Evolutionary conservation across 305 asterid species (phyloP), one percentile per base, ranked within the genome.

Genomic region (Solanum hybrid): DNA sequence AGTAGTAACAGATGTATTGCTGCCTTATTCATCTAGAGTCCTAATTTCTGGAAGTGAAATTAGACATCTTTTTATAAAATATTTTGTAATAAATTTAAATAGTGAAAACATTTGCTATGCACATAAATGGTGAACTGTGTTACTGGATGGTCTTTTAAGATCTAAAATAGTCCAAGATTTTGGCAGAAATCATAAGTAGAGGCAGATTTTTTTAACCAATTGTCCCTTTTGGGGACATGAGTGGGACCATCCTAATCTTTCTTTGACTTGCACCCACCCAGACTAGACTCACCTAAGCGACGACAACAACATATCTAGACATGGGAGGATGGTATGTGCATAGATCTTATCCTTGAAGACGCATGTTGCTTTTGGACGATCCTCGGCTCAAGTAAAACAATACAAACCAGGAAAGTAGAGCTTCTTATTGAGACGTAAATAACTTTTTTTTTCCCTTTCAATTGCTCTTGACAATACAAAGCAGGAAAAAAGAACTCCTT

Each of bases 1-100:
- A 88, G 78, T 89, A 90, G 76, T 89, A 91, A 89, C 91, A 27
- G 76, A 90, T 89, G 77, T 29, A 51, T 84, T 51, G 2, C 73
- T 38, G 86, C 56, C 86, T 87, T 72, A 45, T 84, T 45, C 22
- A 79, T 91, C 66, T 80, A 13, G 34, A 36, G 81, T 88, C 75
- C 77, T 78, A 82, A 82, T 45, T 37, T 24, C 34, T 79, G 2
- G 85, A 38, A 80, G 12, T 9, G 73, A 85, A 24, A 13, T 22
- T 87, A 87, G 78, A 66, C 87, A 56, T 27, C 31, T 37, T 79
- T 56, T 38, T 79, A 38, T 73, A 73, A 29, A 37, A 37, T 12
- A 37, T 14, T 32, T 56, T 31, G 76, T 56, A 31, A 51, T 51
- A 85, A 85, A 85, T 56, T 31, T 32, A 56, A 32, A 31, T 10